phyloP scores from a whole-genome alignment of 192 early-diverging fungal species.

The Lobosporangium transversale region DNA sequence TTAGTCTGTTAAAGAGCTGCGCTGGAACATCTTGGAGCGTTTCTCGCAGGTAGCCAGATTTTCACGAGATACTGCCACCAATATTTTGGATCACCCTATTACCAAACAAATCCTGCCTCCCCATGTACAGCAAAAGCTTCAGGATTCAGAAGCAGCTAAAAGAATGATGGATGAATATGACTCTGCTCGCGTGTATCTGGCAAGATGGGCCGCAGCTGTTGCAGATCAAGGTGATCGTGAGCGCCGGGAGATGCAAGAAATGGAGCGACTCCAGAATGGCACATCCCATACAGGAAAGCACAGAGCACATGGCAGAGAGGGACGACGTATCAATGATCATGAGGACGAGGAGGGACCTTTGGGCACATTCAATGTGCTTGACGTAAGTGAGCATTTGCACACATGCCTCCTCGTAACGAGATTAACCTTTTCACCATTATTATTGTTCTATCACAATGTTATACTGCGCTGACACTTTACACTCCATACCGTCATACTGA shows the following conservation, averaged over 20 bases:
- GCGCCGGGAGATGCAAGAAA: slow-evolving; percentile 24
- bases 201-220: slow-evolving; percentile 78
- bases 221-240: slow-evolving; percentile 52
- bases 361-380: slow-evolving; percentile 42
- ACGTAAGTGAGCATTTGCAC: slow-evolving; percentile 37
- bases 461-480: too few species aligned
- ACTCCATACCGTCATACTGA: neutral
- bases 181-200: slow-evolving; percentile 78
- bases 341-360: slow-evolving; percentile 40
- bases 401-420: too few species aligned
- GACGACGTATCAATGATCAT: slow-evolving; percentile 33
- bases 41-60: slow-evolving; percentile 81
- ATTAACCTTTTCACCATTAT: too few species aligned
- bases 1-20: slow-evolving; percentile 74
- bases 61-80: slow-evolving; percentile 71
- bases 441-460: too few species aligned
- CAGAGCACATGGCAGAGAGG: slow-evolving; percentile 1
- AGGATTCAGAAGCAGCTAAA: slow-evolving; percentile 65
- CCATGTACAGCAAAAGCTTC: slow-evolving; percentile 61
- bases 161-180: slow-evolving; percentile 81
- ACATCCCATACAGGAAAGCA: slow-evolving; percentile 3
- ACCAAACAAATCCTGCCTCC: slow-evolving; percentile 65
- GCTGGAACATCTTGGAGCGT: slow-evolving; percentile 79
- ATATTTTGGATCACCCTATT: slow-evolving; percentile 61
- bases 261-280: slow-evolving; percentile 23